A percentile compares a stretch with the other conserved stretches of the same genome.
phyloP scores from a whole-genome alignment of 2,329 filamentous ascomycete species.

The Claviceps purpurea region DNA sequence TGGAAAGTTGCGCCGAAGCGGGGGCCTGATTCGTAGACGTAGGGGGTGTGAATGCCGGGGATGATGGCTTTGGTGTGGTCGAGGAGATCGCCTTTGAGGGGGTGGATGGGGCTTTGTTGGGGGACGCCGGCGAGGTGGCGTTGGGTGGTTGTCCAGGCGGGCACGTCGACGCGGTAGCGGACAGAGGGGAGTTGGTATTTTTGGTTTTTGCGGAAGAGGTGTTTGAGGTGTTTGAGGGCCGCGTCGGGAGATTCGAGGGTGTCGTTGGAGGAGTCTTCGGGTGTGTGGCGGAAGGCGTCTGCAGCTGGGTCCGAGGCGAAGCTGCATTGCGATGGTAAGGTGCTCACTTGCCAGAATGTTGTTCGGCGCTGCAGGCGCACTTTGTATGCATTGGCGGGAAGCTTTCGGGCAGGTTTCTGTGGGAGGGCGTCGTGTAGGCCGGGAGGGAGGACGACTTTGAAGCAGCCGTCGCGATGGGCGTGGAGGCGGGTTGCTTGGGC shows the following conservation, averaged over 20 bases:
- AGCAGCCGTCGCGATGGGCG: slow-evolving; percentile 23
- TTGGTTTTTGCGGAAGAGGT: slow-evolving; percentile 22
- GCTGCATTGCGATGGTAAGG: slow-evolving; percentile 19
- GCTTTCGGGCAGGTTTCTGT: slow-evolving; percentile 16
- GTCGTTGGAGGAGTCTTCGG: slow-evolving; percentile 7
- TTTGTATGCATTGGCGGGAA: slow-evolving; percentile 23
- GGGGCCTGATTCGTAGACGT: slow-evolving; percentile 26
- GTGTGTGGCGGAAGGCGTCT: slow-evolving; percentile 8
- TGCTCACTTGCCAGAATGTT: slow-evolving; percentile 24
- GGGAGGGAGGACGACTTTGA: slow-evolving; percentile 23
- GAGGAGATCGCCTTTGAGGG: slow-evolving; percentile 23
- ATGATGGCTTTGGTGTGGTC: slow-evolving; percentile 24
- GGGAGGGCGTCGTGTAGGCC: slow-evolving; percentile 19
- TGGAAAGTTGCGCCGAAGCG: slow-evolving; percentile 26
- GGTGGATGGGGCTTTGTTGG: slow-evolving; percentile 23
- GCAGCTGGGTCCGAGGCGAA: slow-evolving; percentile 15
- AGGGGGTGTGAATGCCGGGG: slow-evolving; percentile 26
- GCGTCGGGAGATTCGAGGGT: slow-evolving; percentile 12
- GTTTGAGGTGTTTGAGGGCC: slow-evolving; percentile 18
- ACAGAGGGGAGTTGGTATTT: slow-evolving; percentile 23
- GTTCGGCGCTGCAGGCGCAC: slow-evolving; percentile 21
- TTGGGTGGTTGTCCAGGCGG: slow-evolving; percentile 24
- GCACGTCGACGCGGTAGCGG: slow-evolving; percentile 25
- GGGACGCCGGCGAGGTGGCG: slow-evolving; percentile 23
- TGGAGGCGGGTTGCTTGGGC: slow-evolving; percentile 18